Conservation (phyloP, 495 filamentous ascomycete genomes). For the Tuber brumale region DNA sequence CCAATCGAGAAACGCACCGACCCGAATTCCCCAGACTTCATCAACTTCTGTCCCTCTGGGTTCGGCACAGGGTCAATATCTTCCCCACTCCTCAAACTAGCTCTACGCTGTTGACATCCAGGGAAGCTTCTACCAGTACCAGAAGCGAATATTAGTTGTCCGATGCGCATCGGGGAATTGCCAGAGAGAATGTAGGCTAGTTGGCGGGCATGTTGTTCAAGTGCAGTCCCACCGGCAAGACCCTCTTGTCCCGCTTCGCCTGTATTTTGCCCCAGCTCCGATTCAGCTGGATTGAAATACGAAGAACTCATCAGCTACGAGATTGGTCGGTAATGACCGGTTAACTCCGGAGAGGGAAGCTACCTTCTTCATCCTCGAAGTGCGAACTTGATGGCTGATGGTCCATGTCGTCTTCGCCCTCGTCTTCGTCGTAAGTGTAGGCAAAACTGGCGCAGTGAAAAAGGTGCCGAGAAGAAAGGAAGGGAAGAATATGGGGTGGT, state of each 20-base stretch:
- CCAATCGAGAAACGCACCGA: conserved; percentile 19
- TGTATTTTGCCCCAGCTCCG: conserved; percentile 15
- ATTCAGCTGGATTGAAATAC: conserved; percentile 3
- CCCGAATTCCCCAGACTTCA: conserved; percentile 37
- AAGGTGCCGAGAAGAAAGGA: neutral
- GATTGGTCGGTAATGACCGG: neutral
- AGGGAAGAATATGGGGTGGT: neutral
- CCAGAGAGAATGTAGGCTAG: neutral
- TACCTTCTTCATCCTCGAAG: conserved; percentile 24
- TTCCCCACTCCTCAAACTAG: neutral
- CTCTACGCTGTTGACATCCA: neutral
- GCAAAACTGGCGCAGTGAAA: neutral
- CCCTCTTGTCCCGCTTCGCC: conserved; percentile 22
- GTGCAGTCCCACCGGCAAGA: neutral
- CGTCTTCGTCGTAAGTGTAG: neutral
- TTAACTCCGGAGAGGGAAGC: neutral
- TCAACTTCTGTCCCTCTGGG: conserved; percentile 18
- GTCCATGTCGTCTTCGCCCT: conserved; percentile 32
- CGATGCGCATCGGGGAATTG: neutral
- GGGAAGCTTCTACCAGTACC: neutral
- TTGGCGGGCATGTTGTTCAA: neutral
- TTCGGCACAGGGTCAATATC: conserved; percentile 25
- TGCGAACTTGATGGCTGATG: conserved; percentile 30
- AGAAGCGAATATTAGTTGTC: neutral
- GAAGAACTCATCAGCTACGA: neutral